Percentiles rank a stretch among this genome's conserved stretches.
These are phyloP conservation scores for Harringtonia lauricola DNA, from an alignment of 2,329 filamentous ascomycete species.

Conservation along the genomic window DNA sequence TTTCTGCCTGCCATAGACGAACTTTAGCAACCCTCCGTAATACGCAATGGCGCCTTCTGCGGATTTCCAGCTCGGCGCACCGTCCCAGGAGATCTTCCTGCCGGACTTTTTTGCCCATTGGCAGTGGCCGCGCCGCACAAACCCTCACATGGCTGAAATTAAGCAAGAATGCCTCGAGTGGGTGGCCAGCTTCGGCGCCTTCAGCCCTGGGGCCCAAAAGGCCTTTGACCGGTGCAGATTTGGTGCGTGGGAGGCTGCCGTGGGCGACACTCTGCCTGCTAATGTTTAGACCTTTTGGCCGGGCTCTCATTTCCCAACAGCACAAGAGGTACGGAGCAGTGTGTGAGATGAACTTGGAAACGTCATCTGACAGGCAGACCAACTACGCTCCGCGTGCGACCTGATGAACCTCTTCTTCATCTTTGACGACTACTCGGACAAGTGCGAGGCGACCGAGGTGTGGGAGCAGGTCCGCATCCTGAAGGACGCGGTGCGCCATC, in stretches of 20 bases:
- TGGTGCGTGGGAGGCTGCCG: neutral
- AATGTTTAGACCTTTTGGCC: neutral
- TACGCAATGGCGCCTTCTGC: too few relatives aligned
- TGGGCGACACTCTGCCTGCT: too few relatives aligned
- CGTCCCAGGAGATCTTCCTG: neutral
- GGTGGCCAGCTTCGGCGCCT: neutral
- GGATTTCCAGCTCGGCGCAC: too few relatives aligned
- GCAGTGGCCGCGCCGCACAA: neutral
- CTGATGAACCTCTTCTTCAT: constrained; percentile 18
- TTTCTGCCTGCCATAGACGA: too few relatives aligned
- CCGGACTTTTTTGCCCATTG: neutral
- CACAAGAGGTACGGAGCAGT: neutral
- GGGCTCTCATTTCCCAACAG: neutral
- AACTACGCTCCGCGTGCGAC: constrained; percentile 12
- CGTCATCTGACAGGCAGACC: constrained; percentile 1
- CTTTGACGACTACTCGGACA: constrained; percentile 16
- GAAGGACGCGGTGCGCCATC: constrained; percentile 13
- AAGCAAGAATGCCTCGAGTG: neutral
- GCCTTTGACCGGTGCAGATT: neutral
- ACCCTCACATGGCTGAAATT: neutral
- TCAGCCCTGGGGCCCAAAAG: neutral
- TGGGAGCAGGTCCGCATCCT: constrained; percentile 7
- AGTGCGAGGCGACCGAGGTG: constrained; percentile 3
- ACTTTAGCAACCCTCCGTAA: too few relatives aligned
- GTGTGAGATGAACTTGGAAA: neutral